Base-by-base conservation (phyloP, 495 filamentous ascomycete species). In the Neurospora terricola region DNA sequence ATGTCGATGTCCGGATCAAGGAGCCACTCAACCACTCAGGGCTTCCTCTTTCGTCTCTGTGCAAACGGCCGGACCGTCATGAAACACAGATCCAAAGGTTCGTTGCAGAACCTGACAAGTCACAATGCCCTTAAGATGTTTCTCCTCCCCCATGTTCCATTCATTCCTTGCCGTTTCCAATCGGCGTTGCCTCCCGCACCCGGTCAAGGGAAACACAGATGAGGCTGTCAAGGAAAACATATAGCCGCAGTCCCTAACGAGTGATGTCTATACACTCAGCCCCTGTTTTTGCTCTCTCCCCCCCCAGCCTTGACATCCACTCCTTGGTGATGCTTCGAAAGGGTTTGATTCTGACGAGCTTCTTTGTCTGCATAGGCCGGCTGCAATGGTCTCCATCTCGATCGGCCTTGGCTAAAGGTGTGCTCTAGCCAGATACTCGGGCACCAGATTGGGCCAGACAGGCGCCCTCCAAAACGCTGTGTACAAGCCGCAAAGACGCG, bases 1-100 rank as follows among this genome's bases (percentile, higher is more conserved):
- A 77, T 78, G 78, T 77, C 75, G 76, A 76, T 74, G 71, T 74
- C 78, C 78, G 78, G 78, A 73, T 69, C 76, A 72, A 69, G 73
- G 70, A 42, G 27, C 48, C 72, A 43, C 71, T 37, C 69, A 40
- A 68, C 73, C 72, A 72, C 70, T 73, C 38, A 62, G 21, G n/a
- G 43, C 62, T 18, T 34, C 43, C 21, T 34, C 14, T 18, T 43
- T 42, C 45, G 42, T 72, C 68, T 74, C 62, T 38, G 68, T 70
- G 71, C 75, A 76, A 79, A 76, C 77, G 75, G 73, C 70, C 75
- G 73, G 72, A 78, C 74, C 71, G 75, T 71, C 54, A 66, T 71
- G 75, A 76, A 77, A 78, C 77, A 74, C 66, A 54, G 69, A 66
- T 66, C 27, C 72, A 71, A 72, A 69, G 74, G 72, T 73, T 59